Percentiles rank a stretch among this genome's conserved stretches.
phyloP scores from a whole-genome alignment of 1,139 yeast genomes.

The Candida tropicalis region DNA sequence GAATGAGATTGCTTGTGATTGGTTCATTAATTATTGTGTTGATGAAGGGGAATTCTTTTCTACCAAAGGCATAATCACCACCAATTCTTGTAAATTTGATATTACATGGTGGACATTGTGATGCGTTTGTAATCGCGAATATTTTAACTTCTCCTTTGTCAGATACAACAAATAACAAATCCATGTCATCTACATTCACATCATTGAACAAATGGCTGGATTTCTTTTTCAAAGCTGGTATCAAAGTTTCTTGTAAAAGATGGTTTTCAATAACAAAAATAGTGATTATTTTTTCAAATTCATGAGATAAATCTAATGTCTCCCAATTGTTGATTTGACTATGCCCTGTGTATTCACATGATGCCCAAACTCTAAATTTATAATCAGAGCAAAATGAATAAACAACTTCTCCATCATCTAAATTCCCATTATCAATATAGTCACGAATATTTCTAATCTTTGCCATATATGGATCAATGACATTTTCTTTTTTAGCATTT shows the following conservation, averaged over 20 bases:
- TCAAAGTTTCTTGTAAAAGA: slow-evolving; percentile 30
- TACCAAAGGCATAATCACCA: slow-evolving; percentile 13
- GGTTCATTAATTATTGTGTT: slow-evolving; percentile 4
- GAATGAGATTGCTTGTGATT: slow-evolving; percentile 12
- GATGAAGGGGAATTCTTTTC: slow-evolving; percentile 20
- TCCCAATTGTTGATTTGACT: slow-evolving; percentile 66
- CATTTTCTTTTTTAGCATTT: slow-evolving; percentile 11
- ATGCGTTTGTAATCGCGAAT: slow-evolving; percentile 54
- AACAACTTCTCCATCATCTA: slow-evolving; percentile 44
- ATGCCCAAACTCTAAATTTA: slow-evolving; percentile 70
- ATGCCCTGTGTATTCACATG: slow-evolving; percentile 61
- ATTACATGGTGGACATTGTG: slow-evolving; percentile 48
- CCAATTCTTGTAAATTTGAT: slow-evolving; percentile 26
- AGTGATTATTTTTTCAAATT: slow-evolving; percentile 31
- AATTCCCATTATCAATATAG: slow-evolving; percentile 32
- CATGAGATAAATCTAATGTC: slow-evolving; percentile 43
- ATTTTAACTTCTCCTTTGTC: slow-evolving; percentile 46
- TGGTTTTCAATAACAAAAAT: slow-evolving; percentile 61
- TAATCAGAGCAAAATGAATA: slow-evolving; percentile 63
- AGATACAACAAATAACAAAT: slow-evolving; percentile 58
- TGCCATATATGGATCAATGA: slow-evolving; percentile 36
- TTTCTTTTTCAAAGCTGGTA: slow-evolving; percentile 9
- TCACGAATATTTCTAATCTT: slow-evolving; percentile 42
- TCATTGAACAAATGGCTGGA: slow-evolving; percentile 11
- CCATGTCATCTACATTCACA: slow-evolving; percentile 32